phyloP scores from a whole-genome alignment of 768 basidiomycete genomes.

The Rhizopogon roseolus region DNA sequence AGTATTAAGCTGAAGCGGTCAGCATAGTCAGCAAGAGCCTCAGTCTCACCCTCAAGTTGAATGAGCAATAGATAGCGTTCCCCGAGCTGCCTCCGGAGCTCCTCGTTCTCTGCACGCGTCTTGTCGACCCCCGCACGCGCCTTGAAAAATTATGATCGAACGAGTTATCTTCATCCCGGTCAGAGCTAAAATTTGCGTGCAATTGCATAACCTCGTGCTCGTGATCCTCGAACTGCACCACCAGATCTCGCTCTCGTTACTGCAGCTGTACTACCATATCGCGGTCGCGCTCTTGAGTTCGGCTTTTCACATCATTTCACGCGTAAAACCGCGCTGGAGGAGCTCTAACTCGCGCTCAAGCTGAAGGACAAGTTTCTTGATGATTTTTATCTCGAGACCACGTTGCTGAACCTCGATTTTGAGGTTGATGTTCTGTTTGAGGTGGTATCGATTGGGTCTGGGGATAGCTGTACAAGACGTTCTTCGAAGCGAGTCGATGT shows the following conservation, averaged over 20 bases:
- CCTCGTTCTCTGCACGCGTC: conserved; percentile 59
- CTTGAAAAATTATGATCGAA: conserved; percentile 28
- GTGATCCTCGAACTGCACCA: conserved; percentile 69
- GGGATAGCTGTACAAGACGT: no score
- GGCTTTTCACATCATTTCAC: conserved; percentile 27
- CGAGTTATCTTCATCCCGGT: conserved; percentile 44
- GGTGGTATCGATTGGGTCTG: no score
- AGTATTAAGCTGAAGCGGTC: conserved; percentile 69
- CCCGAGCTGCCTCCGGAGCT: conserved; percentile 51
- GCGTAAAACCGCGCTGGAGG: conserved; percentile 41
- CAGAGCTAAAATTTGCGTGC: conserved; percentile 48
- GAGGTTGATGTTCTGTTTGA: conserved; percentile 91
- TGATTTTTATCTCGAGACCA: conserved; percentile 86
- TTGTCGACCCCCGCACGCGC: conserved; percentile 49
- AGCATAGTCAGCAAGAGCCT: conserved; percentile 62
- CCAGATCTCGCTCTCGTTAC: conserved; percentile 67
- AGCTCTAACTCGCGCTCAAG: conserved; percentile 77
- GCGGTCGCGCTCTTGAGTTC: conserved; percentile 25
- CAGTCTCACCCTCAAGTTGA: conserved; percentile 65
- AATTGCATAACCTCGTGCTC: conserved; percentile 68
- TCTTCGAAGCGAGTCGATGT: no score
- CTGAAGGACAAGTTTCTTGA: conserved; percentile 83
- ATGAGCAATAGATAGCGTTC: conserved; percentile 53
- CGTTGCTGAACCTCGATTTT: conserved; percentile 90
- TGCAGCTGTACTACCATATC: conserved; percentile 31